These are phyloP conservation scores for Lipomyces sp. DNA, from an alignment of 805 yeast genomes.

Conservation along the genomic window DNA sequence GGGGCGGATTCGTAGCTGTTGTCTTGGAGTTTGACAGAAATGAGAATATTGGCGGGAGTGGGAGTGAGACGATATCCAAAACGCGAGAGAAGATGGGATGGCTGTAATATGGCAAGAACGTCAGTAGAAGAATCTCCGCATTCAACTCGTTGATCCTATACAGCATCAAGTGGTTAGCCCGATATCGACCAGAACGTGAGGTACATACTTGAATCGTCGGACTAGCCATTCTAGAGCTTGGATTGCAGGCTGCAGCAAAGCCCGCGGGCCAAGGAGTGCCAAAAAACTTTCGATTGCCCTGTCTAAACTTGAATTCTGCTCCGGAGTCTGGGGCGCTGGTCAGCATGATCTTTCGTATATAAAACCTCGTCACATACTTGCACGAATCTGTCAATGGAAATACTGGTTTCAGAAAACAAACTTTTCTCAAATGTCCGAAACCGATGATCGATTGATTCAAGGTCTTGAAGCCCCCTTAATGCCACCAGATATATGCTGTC, in stretches of 20 bases:
- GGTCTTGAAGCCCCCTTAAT: conserved; percentile 73
- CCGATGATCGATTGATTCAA: conserved; percentile 72
- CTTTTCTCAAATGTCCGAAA: conserved; percentile 72
- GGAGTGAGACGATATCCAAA: conserved; percentile 66
- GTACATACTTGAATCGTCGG: conserved; percentile 64
- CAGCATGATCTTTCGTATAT: background rate
- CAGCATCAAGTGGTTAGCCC: conserved; percentile 38
- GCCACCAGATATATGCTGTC: conserved; percentile 77
- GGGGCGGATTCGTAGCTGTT: conserved; percentile 65
- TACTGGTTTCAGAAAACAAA: conserved; percentile 81
- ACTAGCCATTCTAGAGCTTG: conserved; percentile 94
- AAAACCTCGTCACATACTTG: conserved; percentile 50
- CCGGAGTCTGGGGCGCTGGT: conserved; percentile 52
- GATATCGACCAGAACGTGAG: background rate
- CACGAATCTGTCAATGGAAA: conserved; percentile 78
- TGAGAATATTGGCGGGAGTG: conserved; percentile 76
- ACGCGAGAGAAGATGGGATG: conserved; percentile 75
- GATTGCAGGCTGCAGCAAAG: conserved; percentile 73
- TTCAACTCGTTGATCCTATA: conserved; percentile 73
- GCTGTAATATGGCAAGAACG: conserved; percentile 80
- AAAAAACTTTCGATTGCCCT: conserved; percentile 76
- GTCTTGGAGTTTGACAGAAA: conserved; percentile 74
- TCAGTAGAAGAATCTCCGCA: conserved; percentile 70
- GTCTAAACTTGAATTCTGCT: conserved; percentile 74
- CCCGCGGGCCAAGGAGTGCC: conserved; percentile 72